Evolutionary conservation across 306 rosid genomes (phyloP), one percentile per base, ranked within the genome.

Genomic region (Vachellia pachyceras): DNA sequence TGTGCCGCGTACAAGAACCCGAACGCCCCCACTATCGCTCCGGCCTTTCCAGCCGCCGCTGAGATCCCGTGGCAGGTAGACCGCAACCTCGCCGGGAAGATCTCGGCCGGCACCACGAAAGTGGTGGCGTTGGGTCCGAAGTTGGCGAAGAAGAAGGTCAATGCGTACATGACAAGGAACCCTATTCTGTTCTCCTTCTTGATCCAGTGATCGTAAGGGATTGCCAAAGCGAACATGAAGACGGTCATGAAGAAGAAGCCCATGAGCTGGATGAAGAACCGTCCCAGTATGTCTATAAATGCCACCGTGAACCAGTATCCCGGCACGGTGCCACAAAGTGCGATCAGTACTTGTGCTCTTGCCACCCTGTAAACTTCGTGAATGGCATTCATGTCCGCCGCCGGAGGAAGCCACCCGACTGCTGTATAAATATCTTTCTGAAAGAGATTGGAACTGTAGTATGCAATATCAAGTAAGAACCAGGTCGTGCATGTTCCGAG

Each of bases 81-180:
- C 52, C 89, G 72, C 3, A 85, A 20, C 80, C 90, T 64, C 0
- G 87, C 87, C 0, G 87, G 85, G 35, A 86, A 86, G 2, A 86
- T 87, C 77, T 69, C 74, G 9, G 74, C 74, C 10, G 74, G 74
- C n/a, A 69, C 74, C 2, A 69, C 15, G 15, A 69, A 88, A 1
- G 88, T 88, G 12, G 89, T 88, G 18, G 78, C 49, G 13, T 88
- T 86, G 1, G 91, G 91, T 3, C 91, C 91, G 41, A 88, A 86
- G 13, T 86, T 88, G 15, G 89, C 91, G 41, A 88, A 88, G 83
- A 88, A 88, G 82, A 88, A 88, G 0, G 89, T 88, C 2, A 84
- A 49, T 0, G 79, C 84, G 22, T 88, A 88, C 73, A 88, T 72
- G 7, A 69, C 86, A 2, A 88, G 55, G 52, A 88, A 88, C 18